These are phyloP conservation scores for Neobulgaria alba DNA, from an alignment of 2,329 filamentous ascomycete genomes.

Conservation along the genomic window DNA sequence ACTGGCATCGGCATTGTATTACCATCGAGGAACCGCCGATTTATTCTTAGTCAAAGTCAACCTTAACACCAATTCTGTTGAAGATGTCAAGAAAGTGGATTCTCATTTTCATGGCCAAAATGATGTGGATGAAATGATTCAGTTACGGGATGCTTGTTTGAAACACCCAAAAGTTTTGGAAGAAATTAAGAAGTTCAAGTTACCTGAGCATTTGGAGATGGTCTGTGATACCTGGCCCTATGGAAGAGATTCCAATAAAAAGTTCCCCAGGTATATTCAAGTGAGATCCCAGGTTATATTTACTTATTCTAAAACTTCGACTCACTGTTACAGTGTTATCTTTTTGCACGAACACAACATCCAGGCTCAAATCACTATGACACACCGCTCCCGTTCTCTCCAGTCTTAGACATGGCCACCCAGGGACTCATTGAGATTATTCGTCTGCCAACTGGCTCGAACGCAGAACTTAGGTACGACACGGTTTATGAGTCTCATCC, in stretches of 20 bases:
- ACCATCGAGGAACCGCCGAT: constrained; percentile 17
- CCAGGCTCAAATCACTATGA: constrained; percentile 24
- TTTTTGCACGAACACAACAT: constrained; percentile 16
- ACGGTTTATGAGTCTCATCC: constrained; percentile 11
- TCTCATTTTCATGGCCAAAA: constrained; percentile 17
- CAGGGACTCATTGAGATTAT: constrained; percentile 18
- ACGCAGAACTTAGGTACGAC: constrained; percentile 11
- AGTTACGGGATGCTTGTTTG: constrained; percentile 19
- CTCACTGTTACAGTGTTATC: constrained; percentile 15
- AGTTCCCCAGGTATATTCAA: constrained; percentile 19
- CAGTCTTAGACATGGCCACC: constrained; percentile 18
- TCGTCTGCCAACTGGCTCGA: constrained; percentile 17
- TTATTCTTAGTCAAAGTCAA: constrained; percentile 18
- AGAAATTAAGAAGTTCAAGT: constrained; percentile 14
- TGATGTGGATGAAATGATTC: constrained; percentile 19
- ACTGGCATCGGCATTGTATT: constrained; percentile 16
- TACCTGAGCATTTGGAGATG: constrained; percentile 15
- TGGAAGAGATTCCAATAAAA: constrained; percentile 19
- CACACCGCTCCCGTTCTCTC: constrained; percentile 20
- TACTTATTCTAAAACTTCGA: neutral
- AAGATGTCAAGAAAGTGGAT: constrained; percentile 15
- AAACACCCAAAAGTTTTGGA: constrained; percentile 15
- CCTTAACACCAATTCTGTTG: constrained; percentile 9
- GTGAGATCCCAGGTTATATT: constrained; percentile 5
- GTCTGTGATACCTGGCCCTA: constrained; percentile 24